Base-by-base conservation (phyloP, 805 yeast genomes). In the Candida adriatica region DNA sequence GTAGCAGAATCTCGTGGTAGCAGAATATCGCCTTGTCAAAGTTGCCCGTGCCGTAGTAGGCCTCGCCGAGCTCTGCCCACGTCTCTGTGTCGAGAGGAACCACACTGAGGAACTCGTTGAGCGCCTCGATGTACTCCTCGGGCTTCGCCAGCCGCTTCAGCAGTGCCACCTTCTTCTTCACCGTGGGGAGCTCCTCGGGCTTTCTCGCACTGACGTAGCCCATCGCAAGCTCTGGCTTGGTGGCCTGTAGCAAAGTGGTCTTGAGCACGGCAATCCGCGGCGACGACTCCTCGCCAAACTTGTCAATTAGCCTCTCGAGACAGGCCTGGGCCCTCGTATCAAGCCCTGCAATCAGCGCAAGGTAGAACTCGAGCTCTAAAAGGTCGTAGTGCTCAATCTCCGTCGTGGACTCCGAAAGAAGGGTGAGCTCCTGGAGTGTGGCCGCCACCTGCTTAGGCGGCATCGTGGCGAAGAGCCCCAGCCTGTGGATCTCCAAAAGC, bases 21-120 rank as follows among this genome's bases (percentile, higher is more conserved):
- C 84, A 66, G 51, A 67, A 74, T 6, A 81, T 66, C 0, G 92
- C 79, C 45, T 77, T 75, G 21, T 73, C 79, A 42, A 70, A 76
- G 48, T 77, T 75, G 2, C 87, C 87, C 7, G 67, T 39, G 10
- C 60, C 52, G 16, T 56, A 56, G 51, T 90, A 90, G n/a, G 70
- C 61, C 22, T 74, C 73, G 4, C 76, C 80, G 34, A 87, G 62
- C 55, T 84, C 94, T 29, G 75, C 66, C 95, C 94, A 86, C 2
- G 81, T 61, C 41, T 80, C 76, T 3, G 72, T 61, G 54, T 92
- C 97, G 14, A 78, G 53, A 1, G 96, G 95, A 44, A 71, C 75
- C 30, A 67, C 58, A 33, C 76, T 79, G 31, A 84, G 56, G 42
- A 68, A 72, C 21, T 62, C 67, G 8, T 62, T 59, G 43, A 88